Conservation (phyloP, 2,329 filamentous ascomycete genomes). For the Penicillium corylophilum region DNA sequence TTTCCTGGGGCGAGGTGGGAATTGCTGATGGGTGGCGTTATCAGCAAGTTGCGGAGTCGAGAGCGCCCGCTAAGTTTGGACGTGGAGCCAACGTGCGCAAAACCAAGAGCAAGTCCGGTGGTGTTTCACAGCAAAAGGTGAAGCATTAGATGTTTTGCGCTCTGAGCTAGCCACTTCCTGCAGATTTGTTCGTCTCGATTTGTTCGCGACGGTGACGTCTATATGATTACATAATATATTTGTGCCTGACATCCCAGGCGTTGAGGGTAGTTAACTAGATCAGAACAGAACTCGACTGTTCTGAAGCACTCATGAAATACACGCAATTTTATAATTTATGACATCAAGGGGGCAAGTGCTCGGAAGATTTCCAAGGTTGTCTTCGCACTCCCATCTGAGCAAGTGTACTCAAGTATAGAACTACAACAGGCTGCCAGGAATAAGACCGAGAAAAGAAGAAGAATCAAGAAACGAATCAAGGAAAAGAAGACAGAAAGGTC, state of each 20-base stretch:
- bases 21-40: background rate
- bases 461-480: no score
- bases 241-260: background rate
- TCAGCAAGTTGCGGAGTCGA: background rate
- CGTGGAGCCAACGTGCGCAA: background rate
- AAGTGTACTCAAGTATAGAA: no score
- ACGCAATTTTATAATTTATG: no score
- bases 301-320: no score
- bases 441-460: no score
- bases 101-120: background rate
- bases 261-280: no score
- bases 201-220: constrained; percentile 54
- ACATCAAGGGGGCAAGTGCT: no score
- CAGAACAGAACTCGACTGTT: no score
- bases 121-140: background rate
- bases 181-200: background rate
- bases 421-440: no score
- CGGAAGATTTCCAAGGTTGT: no score
- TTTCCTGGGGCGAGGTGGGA: background rate
- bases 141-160: background rate
- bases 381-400: no score
- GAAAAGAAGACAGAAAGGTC: no score
- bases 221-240: constrained; percentile 1
- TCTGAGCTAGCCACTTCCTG: background rate
- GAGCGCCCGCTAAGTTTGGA: background rate